These are phyloP conservation scores for Vanrija pseudolonga DNA, from an alignment of 1,284 basidiomycete genomes.

Conservation along the genomic window DNA sequence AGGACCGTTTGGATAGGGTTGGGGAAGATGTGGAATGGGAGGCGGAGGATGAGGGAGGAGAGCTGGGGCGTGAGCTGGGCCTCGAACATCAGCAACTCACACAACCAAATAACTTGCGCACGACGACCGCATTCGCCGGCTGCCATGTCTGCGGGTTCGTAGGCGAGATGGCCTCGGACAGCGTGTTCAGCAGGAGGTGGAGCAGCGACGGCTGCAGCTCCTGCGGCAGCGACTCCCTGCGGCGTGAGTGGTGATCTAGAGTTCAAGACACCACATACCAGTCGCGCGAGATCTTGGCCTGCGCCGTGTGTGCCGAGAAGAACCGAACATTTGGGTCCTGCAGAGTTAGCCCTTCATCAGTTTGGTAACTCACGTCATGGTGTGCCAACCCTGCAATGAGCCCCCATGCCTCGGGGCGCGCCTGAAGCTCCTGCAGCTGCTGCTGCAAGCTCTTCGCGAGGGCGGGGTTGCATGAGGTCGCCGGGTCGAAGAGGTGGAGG, in stretches of 20 bases:
- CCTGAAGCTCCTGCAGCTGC: constrained; percentile 45
- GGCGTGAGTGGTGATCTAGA: neutral
- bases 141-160: constrained; percentile 31
- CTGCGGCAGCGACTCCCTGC: constrained; percentile 45
- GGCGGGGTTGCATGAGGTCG: constrained; percentile 32
- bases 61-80: constrained; percentile 25
- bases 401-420: constrained; percentile 46
- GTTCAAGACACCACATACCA: constrained; percentile 57
- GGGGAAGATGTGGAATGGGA: constrained; percentile 40
- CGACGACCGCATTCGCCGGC: constrained; percentile 56
- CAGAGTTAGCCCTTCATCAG: neutral
- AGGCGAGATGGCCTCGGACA: constrained; percentile 37
- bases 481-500: constrained; percentile 38
- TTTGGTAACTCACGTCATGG: constrained; percentile 34
- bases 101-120: constrained; percentile 79
- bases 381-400: constrained; percentile 43
- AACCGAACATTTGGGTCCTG: constrained; percentile 76
- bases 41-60: constrained; percentile 37
- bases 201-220: constrained; percentile 42
- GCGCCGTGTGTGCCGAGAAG: constrained; percentile 84
- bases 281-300: constrained; percentile 84
- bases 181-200: constrained; percentile 36
- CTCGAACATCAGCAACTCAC: constrained; percentile 54
- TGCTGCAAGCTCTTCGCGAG: constrained; percentile 42
- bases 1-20: constrained; percentile 40